Evolutionary conservation across 352 stramenopile species (phyloP), one percentile per base, ranked within the genome.

Genomic region (Phytophthora tubulina): DNA sequence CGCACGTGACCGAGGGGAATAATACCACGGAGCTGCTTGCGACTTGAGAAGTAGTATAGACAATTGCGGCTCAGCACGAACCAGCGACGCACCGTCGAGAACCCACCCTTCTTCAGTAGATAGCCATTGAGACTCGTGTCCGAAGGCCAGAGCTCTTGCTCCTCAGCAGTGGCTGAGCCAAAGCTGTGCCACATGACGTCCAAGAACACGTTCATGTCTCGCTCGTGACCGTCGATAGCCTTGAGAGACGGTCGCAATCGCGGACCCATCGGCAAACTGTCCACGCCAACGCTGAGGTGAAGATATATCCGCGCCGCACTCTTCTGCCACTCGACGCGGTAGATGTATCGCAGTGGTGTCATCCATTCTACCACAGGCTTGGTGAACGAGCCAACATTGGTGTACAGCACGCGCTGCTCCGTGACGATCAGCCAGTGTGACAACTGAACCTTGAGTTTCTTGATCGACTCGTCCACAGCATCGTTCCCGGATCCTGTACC

Each of bases 141-240:
- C 1, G 90, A 97, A 9, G 90, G 90, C 86, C 89, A 97, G 10
- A 97, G 65, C 63, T 97, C 90, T 51, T 97, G 90, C 64, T 96
- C 86, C 57, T 96, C 89, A 10, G 90, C 89, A 6, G 88, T 95
- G 5, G 84, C 75, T 5, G 85, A 89, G 14, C 84, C 84, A 72
- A 97, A 97, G 60, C 86, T 95, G 54, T 94, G 87, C 85, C 87
- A 93, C 90, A 97, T 97, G 52, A 95, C 88, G 63, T 94, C 81
- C 69, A 91, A 73, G 62, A 97, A 97, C 54, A 95, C 84, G 35
- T 89, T 90, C 90, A 97, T 96, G 31, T 96, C 86, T 9, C 86
- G 83, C 64, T 93, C 88, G 55, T 95, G 86, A n/a, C 76, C 72
- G 11, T 93, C 86, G 11, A 95, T 67, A 3, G 85, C 76, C 65